phyloP scores from a whole-genome alignment of 768 basidiomycete genomes.

The Boletus reticulatus region DNA sequence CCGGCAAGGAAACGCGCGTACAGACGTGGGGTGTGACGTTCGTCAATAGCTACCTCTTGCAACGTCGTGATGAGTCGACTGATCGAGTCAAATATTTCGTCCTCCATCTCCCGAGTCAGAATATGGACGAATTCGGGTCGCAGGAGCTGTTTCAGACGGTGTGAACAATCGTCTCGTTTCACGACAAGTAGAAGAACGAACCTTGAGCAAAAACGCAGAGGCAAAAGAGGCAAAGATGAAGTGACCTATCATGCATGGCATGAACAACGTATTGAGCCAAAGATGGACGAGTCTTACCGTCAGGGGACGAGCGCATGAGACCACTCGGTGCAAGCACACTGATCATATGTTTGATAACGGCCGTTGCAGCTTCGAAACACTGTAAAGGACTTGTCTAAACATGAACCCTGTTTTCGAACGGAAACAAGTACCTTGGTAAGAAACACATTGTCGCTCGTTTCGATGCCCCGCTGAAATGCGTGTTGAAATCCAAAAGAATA shows the following conservation, averaged over 20 bases:
- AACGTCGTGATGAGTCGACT: slow-evolving; percentile 69
- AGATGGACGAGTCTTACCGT: slow-evolving; percentile 46
- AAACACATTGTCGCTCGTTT: slow-evolving; percentile 59
- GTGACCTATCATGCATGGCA: slow-evolving; percentile 44
- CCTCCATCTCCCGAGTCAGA: slow-evolving; percentile 56
- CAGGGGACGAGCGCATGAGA: slow-evolving; percentile 76
- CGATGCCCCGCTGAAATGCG: slow-evolving; percentile 69
- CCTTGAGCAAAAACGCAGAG: slow-evolving; percentile 81
- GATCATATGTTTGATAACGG: slow-evolving; percentile 63
- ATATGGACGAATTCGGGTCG: slow-evolving; percentile 71
- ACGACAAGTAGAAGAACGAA: slow-evolving; percentile 23
- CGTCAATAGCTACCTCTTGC: slow-evolving; percentile 75
- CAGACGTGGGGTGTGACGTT: slow-evolving; percentile 75
- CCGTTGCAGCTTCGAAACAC: slow-evolving; percentile 72
- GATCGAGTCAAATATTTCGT: slow-evolving; percentile 70
- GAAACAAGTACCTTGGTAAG: slow-evolving; percentile 53
- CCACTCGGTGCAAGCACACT: slow-evolving; percentile 66
- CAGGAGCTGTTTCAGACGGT: slow-evolving; percentile 47
- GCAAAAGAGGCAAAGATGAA: slow-evolving; percentile 82
- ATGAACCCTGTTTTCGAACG: not conserved
- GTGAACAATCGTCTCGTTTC: not conserved
- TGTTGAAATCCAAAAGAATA: slow-evolving; percentile 86
- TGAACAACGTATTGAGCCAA: not conserved
- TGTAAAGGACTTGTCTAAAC: not conserved
- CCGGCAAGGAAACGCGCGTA: slow-evolving; percentile 78